Base-by-base conservation (phyloP, 208 protist species). In the Leishmania gerbilli region DNA sequence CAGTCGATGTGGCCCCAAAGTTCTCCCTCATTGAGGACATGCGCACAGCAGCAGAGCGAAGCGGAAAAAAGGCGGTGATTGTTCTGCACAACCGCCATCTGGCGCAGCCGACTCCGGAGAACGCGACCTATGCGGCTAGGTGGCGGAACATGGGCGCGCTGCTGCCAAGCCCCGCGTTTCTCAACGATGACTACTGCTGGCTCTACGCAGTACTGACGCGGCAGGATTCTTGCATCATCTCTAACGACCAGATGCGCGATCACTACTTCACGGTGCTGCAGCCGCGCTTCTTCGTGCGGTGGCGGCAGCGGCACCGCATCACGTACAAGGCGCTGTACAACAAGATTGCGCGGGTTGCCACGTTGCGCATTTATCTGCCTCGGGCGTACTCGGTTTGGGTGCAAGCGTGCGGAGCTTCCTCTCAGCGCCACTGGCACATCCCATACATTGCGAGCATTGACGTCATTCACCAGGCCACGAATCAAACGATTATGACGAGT, bases 141-240 rank as follows among this genome's bases (percentile, higher is more conserved):
- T 97, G 94, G 93, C 47, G 79, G 27, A 75, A 64, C 31, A 81
- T 87, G 51, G 77, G 78, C 0, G 76, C 86, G 5, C 45, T 96
- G 24, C 74, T 96, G 68, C 83, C 88, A 0, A 96, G 92, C 80
- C 94, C 94, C 1, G 80, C 80, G 9, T 96, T 97, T 79, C 81
- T 95, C n/a, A 96, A 95, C 84, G 93, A 97, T 71, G 93, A 97
- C 77, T 95, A 93, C 84, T 95, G 92, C 82, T 97, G 93, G 93
- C 79, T 97, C 6, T 95, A 92, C 86, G 93, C 89, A 2, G 89
- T 91, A 8, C 80, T 97, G 53, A 77, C 60, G 9, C 78, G 87
- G 40, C 87, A 86, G 1, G 84, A 87, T 55, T 90, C 84, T 37
- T 87, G 84, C 80, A 86, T 97, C 62, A 80, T 95, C 40, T 94